These are phyloP conservation scores for Friedmanniomyces simplex DNA, from an alignment of 495 filamentous ascomycete genomes.

Conservation along the genomic window DNA sequence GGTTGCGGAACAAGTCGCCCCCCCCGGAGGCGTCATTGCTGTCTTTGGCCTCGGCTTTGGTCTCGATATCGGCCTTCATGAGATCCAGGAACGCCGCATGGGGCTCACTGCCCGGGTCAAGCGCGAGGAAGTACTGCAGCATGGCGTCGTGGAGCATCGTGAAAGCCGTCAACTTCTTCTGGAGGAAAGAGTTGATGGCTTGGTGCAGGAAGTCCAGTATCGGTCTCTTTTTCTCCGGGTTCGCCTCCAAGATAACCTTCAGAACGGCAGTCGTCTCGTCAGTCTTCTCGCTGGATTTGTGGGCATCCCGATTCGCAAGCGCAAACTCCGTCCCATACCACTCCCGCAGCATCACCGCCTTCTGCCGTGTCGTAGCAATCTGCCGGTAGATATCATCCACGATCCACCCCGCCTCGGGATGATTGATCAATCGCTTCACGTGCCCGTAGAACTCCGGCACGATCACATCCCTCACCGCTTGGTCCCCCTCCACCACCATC, in stretches of 20 bases:
- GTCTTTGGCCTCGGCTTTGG: constrained; percentile 22
- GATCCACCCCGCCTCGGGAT: constrained; percentile 93
- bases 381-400: constrained; percentile 90
- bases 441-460: constrained; percentile 91
- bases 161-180: constrained; percentile 93
- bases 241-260: constrained; percentile 55
- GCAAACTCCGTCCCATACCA: constrained; percentile 96
- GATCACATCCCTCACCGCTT: constrained; percentile 73
- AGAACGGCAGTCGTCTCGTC: constrained; percentile 49
- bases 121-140: constrained; percentile 87
- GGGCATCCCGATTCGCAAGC: constrained; percentile 43
- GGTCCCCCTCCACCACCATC: constrained; percentile 78
- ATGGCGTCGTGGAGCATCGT: constrained; percentile 96
- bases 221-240: constrained; percentile 73
- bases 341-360: constrained; percentile 72
- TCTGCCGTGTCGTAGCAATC: constrained; percentile 73
- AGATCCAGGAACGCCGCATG: constrained; percentile 79
- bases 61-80: constrained; percentile 60
- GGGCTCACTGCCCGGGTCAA: constrained; percentile 63
- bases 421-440: constrained; percentile 83
- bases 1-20: constrained; percentile 78
- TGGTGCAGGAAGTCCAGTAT: constrained; percentile 77
- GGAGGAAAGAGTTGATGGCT: constrained; percentile 77
- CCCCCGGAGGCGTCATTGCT: constrained; percentile 40
- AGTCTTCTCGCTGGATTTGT: constrained; percentile 20